Base-by-base conservation (phyloP, 2,329 filamentous ascomycete genomes). In the Epichloe baconii region DNA sequence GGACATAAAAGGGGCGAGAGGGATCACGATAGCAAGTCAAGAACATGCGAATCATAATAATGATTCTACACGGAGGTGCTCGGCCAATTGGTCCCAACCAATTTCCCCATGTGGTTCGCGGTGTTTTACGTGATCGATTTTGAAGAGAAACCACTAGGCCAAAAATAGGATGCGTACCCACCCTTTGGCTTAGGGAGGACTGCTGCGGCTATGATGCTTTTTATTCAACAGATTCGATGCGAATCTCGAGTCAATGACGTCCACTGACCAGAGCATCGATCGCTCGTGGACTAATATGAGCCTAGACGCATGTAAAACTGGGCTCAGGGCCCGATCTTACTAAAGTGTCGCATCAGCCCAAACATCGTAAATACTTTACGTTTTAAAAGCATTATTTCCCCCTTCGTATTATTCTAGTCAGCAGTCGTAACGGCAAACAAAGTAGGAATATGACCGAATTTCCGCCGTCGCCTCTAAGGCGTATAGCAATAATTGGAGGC, bases 401-500 rank as follows among this genome's bases (percentile, higher is more conserved):
- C 34, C 17, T 5, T 10, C 44, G 19, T 10, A 5, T 21, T 1
- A 37, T 19, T 14, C 19, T 7, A 14, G 5, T 35, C 37, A 11
- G 3, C 7, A 37, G 34, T 37, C 3, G 17, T 37, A 12, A 37
- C 5, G 21, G 17, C 21, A 26, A 4, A 37, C 23, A 5, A 11
- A 11, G 6, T 5, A 23, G 15, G 19, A 44, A 41, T 6, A 55
- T 55, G 53, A 21, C 44, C 23, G 37, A 35, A 23, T 44, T 53
- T n/a, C 10, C 45, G 14, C 23, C 37, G 14, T 34, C n/a, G 44
- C 53, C 51, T 38, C 56, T 44, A 51, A 77, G 76, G 56, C 75
- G 72, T 55, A 68, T 84, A 19, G 71, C 79, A 11, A 71, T 84
- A 23, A 72, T 85, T 31, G 80, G 80, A 3, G 80, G 76, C 34